Base-by-base conservation (phyloP, 192 early-diverging fungal species). In the Coemansia sp. region DNA sequence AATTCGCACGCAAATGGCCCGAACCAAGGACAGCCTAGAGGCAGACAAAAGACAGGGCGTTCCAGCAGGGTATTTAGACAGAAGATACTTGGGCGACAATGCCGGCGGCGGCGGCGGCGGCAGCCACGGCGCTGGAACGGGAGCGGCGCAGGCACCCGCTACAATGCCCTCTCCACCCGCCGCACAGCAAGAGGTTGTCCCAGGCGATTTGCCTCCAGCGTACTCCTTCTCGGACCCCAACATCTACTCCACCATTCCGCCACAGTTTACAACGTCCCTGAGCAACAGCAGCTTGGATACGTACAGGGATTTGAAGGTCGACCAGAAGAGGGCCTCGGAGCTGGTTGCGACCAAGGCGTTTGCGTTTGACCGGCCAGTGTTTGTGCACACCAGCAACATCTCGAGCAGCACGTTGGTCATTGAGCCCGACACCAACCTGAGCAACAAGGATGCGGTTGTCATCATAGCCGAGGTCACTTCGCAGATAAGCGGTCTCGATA, bases 201-300 rank as follows among this genome's bases (percentile, higher is more conserved):
- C 55, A 26, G 33, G 11, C 0, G 66, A 68, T 11, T 50, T 68
- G 41, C 75, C 75, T 16, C 75, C 75, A 38, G 65, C 65, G 26
- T 77, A 77, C 52, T 77, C 75, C 14, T 21, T 52, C 16, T 58
- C 56, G 5, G 75, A 77, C 38, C 75, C 75, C 5, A 68, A 67
- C 35, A 47, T 47, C 11, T 31, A 9, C 36, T 21, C 14, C 5
- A 37, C 16, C 63, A 23, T 16, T 21, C 63, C 28, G 14, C 63
- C 16, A n/a, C 65, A 67, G 21, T 41, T 41, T n/a, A 13, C 26
- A 36, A 39, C 26, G 26, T 4, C 11, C 34, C 13, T n/a, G 23
- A 65, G 20, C 50, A 38, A 25, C 52, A 43, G 14, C 57, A 36
- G 31, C 57, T 42, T 47, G 16, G 31, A 26, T 8, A 6, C 53